These are phyloP conservation scores for Ceratocystis cubensis DNA, from an alignment of 2,329 filamentous ascomycete species.

Conservation along the genomic window DNA sequence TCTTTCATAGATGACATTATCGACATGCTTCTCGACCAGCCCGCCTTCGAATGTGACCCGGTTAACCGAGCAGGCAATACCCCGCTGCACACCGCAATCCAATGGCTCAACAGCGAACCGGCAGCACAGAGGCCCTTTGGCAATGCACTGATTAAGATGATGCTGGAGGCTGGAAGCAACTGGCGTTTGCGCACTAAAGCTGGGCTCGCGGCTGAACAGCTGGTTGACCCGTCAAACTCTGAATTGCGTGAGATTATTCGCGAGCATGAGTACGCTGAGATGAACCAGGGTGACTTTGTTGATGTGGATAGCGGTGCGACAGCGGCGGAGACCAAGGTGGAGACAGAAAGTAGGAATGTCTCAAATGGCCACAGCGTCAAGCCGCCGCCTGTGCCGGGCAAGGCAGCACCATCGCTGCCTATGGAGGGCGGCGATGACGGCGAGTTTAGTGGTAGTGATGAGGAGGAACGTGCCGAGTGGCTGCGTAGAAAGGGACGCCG, in stretches of 20 bases:
- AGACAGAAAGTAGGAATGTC: background rate
- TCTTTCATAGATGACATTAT: conserved; percentile 55
- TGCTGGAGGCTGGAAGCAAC: conserved; percentile 63
- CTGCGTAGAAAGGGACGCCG: conserved; percentile 36
- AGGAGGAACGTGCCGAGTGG: conserved; percentile 51
- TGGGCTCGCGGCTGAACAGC: conserved; percentile 56
- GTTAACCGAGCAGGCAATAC: conserved; percentile 58
- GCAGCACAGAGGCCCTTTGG: conserved; percentile 52
- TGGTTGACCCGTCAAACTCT: conserved; percentile 59
- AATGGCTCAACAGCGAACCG: conserved; percentile 59
- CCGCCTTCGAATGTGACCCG: conserved; percentile 75
- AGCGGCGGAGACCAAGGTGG: background rate
- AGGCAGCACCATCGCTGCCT: conserved; percentile 21
- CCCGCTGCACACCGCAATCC: conserved; percentile 64
- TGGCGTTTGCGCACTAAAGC: conserved; percentile 54
- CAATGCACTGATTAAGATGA: conserved; percentile 58
- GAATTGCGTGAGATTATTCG: conserved; percentile 51
- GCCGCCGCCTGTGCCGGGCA: conserved; percentile 21
- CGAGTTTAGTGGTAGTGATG: conserved; percentile 52
- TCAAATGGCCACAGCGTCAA: background rate
- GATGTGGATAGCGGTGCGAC: conserved; percentile 26
- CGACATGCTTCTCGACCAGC: conserved; percentile 70
- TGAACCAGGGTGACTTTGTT: conserved; percentile 48
- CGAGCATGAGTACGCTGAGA: conserved; percentile 54
- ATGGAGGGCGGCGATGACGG: conserved; percentile 40